Evolutionary conservation across 495 filamentous ascomycete genomes (phyloP), one percentile per base, ranked within the genome.

Genomic region (Hyaloscypha finlandica): DNA sequence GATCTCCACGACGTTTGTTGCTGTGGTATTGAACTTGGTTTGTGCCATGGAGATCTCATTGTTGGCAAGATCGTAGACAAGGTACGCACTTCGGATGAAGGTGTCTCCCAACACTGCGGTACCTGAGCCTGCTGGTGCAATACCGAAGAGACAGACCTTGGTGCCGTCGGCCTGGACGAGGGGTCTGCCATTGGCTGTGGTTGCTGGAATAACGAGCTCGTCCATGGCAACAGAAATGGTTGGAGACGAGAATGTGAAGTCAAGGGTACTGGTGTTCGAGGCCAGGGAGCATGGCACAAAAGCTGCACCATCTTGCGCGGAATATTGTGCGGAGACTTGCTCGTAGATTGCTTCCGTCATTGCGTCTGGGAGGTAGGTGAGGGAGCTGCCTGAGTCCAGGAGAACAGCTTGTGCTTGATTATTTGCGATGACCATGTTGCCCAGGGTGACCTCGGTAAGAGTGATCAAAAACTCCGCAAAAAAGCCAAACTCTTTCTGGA

Each of bases 301-400:
- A 30, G 87, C 90, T 39, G 81, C 85, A 51, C 84, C 85, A 52
- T 81, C 75, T 6, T 72, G 72, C 14, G 68, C 32, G 64, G 89
- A 84, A 76, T 89, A 92, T 55, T 86, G 77, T 42, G 90, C 92
- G 32, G 82, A 77, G 65, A 93, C 81, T 42, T 81, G 78, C 51
- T 85, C 73, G 75, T 88, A 93, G 57, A 99, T 86, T 8, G 74
- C 74, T 30, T 83, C 67, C 32, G 86, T 85, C 68, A 97, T 78
- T 63, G 80, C 68, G 68, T 93, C 79, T 5, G 94, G 94, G 0
- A 99, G 87, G 76, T 97, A 97, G 56, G 89, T 92, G 25, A 97
- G 83, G n/a, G 88, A 92, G 66, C 87, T 91, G 65, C 95, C 95
- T n/a, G 93, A 93, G 76, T 99, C 95, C 32, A 99, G 85, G 0